Conservation (phyloP, 73 alveolate species). For the Tetrahymena malaccensis region DNA sequence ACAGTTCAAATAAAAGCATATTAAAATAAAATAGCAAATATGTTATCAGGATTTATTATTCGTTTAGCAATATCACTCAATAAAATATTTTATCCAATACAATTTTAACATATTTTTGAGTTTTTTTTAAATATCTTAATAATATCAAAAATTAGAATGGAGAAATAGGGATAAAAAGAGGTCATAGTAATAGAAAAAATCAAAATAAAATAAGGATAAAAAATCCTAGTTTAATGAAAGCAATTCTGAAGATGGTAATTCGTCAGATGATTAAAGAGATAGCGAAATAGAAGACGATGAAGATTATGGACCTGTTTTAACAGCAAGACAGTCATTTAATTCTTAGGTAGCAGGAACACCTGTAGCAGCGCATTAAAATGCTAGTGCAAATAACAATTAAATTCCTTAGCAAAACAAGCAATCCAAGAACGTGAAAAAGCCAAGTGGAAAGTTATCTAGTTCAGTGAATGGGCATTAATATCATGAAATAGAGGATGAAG, state of each 20-base stretch:
- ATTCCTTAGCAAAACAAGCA: neutral
- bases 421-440: neutral
- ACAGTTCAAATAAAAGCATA: neutral
- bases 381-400: neutral
- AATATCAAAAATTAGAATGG: neutral
- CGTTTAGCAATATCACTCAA: neutral
- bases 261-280: neutral
- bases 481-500: neutral
- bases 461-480: neutral
- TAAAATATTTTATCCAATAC: too few species aligned
- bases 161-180: neutral
- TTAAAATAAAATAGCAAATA: neutral
- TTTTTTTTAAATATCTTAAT: too few species aligned
- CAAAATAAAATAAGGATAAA: neutral
- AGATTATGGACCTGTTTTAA: neutral
- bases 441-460: neutral
- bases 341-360: neutral
- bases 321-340: neutral
- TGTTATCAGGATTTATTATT: neutral
- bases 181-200: neutral
- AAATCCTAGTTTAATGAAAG: neutral
- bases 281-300: neutral
- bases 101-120: too few species aligned
- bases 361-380: neutral
- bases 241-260: neutral